Conservation (phyloP, 2,329 filamentous ascomycete genomes). For the Fusarium sacchari region DNA sequence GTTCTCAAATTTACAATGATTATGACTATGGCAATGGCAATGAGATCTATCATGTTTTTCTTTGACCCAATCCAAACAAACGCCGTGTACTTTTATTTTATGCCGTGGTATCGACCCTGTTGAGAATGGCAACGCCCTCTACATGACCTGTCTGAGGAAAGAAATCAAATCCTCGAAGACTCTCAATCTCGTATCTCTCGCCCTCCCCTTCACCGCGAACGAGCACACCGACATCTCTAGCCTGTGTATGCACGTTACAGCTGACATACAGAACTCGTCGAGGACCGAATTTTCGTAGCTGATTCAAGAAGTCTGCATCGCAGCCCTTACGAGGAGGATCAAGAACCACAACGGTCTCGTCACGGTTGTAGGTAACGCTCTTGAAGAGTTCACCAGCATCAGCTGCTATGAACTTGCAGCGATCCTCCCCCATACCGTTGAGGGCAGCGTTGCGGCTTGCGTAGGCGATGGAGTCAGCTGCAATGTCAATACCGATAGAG, state of each 20-base stretch:
- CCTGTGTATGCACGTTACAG: slow-evolving; percentile 98
- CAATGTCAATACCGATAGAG: slow-evolving; percentile 91
- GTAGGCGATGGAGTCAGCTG: slow-evolving; percentile 78
- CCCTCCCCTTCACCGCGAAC: slow-evolving; percentile 71
- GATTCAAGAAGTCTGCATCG: slow-evolving; percentile 82
- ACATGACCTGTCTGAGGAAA: slow-evolving; percentile 88
- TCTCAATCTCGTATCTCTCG: slow-evolving; percentile 84
- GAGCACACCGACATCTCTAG: slow-evolving; percentile 87
- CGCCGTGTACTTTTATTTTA: slow-evolving; percentile 20
- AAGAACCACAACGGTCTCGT: slow-evolving; percentile 91
- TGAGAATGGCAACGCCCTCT: slow-evolving; percentile 73
- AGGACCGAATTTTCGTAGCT: slow-evolving; percentile 82
- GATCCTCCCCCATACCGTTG: slow-evolving; percentile 74
- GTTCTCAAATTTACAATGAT: slow-evolving; percentile 26
- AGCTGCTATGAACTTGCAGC: slow-evolving; percentile 87
- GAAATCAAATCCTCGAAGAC: slow-evolving; percentile 92
- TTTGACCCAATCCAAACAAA: slow-evolving; percentile 11
- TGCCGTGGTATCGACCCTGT: slow-evolving; percentile 56
- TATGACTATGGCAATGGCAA: slow-evolving; percentile 29
- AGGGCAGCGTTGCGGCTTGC: slow-evolving; percentile 81
- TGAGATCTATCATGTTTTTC: slow-evolving; percentile 17
- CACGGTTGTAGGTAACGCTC: slow-evolving; percentile 74
- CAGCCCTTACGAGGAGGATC: slow-evolving; percentile 98
- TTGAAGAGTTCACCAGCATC: slow-evolving; percentile 88
- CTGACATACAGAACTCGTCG: slow-evolving; percentile 90